Evolutionary conservation across 257 asterid species (phyloP).

Genomic region (Rhazya stricta): DNA sequence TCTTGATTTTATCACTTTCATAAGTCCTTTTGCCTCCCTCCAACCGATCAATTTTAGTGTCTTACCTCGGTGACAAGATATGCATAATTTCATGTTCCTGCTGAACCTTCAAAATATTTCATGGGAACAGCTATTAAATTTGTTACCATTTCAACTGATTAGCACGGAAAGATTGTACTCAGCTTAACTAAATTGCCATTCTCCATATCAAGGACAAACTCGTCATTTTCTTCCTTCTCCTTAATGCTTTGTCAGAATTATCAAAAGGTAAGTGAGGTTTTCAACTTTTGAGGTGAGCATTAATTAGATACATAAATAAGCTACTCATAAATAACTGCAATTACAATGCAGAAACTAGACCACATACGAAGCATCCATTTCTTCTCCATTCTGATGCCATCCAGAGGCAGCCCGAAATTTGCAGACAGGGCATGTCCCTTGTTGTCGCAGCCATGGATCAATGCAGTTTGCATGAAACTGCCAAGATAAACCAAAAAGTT

Average conservation of each 20-base stretch:
- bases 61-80: no score
- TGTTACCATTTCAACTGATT: no score
- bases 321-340: neutral
- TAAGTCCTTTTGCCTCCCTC: no score
- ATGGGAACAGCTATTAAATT: no score
- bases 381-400: constrained; percentile 10
- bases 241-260: neutral
- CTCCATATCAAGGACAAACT: no score
- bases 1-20: no score
- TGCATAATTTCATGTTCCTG: neutral
- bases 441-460: constrained; percentile 97
- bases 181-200: no score
- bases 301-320: neutral
- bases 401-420: constrained; percentile 71
- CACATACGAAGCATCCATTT: constrained; percentile 25
- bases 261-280: neutral
- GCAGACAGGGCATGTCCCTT: constrained; percentile 98
- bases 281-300: neutral
- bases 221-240: no score
- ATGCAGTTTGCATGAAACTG: constrained; percentile 96
- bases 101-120: neutral
- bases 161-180: no score
- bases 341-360: neutral
- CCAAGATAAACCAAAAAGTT: constrained; percentile 17
- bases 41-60: no score